Base-by-base conservation (phyloP, 257 asterid species). In the Orobanche coerulescens region DNA sequence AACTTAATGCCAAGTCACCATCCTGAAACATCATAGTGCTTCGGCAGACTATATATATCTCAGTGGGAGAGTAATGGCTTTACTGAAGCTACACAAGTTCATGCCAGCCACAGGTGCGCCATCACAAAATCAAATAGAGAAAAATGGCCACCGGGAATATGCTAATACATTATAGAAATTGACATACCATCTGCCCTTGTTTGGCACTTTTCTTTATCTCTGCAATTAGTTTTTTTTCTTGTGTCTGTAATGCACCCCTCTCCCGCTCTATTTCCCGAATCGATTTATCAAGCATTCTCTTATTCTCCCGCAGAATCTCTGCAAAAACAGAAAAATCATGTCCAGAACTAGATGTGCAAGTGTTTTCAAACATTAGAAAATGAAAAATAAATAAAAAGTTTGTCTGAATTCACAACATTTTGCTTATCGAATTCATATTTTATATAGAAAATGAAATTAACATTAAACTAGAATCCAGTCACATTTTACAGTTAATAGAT, bases 201-300 rank as follows among this genome's bases (percentile, higher is more conserved):
- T 92, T 92, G 14, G 98, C 98, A 12, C 89, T 88, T 72, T 92
- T 92, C 83, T 92, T 92, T 44, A 92, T 92, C 95, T 92, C 98
- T 0, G 74, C 71, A 14, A 92, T 88, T 42, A 92, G 84, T 73
- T 92, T 92, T 76, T 88, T 92, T 73, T 92, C 98, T 67, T 92
- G 98, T 4, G 95, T 68, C 68, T 92, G 98, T 51, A 92, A 75
- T 13, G 89, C 96, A 70, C 84, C 94, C 63, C 98, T 84, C 84
- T 92, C 98, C 84, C 98, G 84, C 73, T 92, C 98, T 55, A 92
- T 92, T 61, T 92, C 98, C 51, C 96, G 81, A 61, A 92, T 92
- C 2, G 98, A 92, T 54, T 87, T 89, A 82, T 92, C 98, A 47
- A 92, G 88, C 98, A 92, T 88, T 69, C 98, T 80, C 79, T 92